A percentile compares a stretch with the other conserved stretches of the same genome.
Conservation (phyloP, 1,284 basidiomycete species). For the Cutaneotrichosporon cutaneum region DNA sequence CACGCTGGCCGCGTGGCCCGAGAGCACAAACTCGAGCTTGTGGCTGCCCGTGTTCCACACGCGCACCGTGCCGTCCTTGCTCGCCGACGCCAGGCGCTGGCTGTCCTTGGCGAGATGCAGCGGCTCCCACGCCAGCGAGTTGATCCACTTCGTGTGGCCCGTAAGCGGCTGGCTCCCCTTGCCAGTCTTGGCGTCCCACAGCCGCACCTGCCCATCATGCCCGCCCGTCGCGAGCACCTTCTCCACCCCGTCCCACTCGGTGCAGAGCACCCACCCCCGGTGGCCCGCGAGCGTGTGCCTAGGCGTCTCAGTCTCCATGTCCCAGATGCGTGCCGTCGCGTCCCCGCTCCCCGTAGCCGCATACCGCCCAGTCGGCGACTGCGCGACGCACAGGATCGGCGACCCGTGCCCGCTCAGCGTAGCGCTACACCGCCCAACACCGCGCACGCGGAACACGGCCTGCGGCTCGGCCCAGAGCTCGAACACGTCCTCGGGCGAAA, state of each 20-base stretch:
- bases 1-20: constrained; percentile 90
- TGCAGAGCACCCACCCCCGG: constrained; percentile 91
- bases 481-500: constrained; percentile 82
- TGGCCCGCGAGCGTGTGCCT: constrained; percentile 85
- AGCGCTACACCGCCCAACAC: constrained; percentile 88
- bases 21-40: constrained; percentile 77
- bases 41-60: constrained; percentile 82
- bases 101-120: constrained; percentile 68
- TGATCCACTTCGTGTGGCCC: constrained; percentile 97
- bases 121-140: constrained; percentile 94
- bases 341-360: constrained; percentile 96
- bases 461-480: constrained; percentile 87
- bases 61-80: constrained; percentile 92
- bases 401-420: constrained; percentile 86
- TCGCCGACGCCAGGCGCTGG: constrained; percentile 89
- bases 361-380: constrained; percentile 86
- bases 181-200: constrained; percentile 89
- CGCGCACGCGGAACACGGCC: constrained; percentile 90
- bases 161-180: constrained; percentile 80
- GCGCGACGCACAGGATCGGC: constrained; percentile 91
- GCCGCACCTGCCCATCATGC: constrained; percentile 79
- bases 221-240: constrained; percentile 86
- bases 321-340: constrained; percentile 89
- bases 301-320: constrained; percentile 88
- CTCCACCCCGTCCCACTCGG: constrained; percentile 95